Evolutionary conservation across 2,329 filamentous ascomycete species (phyloP), one percentile per base, ranked within the genome.

Genomic region (Orbilia brochopaga): DNA sequence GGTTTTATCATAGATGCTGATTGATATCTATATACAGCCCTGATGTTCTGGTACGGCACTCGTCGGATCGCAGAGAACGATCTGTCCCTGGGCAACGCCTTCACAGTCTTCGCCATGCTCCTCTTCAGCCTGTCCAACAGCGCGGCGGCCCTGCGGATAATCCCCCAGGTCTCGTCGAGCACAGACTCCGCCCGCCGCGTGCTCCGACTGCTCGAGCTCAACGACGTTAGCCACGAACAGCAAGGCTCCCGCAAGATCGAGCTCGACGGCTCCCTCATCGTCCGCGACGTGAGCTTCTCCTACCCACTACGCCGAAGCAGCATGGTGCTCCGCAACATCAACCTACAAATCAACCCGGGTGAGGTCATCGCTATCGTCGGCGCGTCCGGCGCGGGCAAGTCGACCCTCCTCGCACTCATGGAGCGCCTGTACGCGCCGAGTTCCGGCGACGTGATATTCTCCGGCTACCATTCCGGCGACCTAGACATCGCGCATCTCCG

Each of bases 341-440:
- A 83, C n/a, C 81, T 96, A 6, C 81, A 79, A 0, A 85, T 97
- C 57, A 78, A 82, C 0, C 79, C 84, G 0, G 87, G 88, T 21
- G 86, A 85, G 2, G 90, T 86, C 74, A 88, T 88, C 0, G 91
- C 90, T 1, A 86, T 97, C 19, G 91, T 95, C 40, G 92, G 93
- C 0, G 81, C 85, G 0, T 96, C 92, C 0, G 93, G 94, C 0
- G 90, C 89, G n/a, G 93, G 94, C 0, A 97, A 99, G 80, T 92
- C 89, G 13, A 97, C 93, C 0, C 83, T 97, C 37, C 84, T 89
- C 0, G 85, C 89, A 0, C 81, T 97, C 0, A 82, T 97, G 0
- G 80, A 95, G 2, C 86, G 88, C 0, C 82, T 97, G 0, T 91
- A 94, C 75, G 74, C 79, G 1, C 82, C 84, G 11, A 74, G 50